Evolutionary conservation across 1,284 basidiomycete species (phyloP).

Genomic region (Omphalotus olearius): DNA sequence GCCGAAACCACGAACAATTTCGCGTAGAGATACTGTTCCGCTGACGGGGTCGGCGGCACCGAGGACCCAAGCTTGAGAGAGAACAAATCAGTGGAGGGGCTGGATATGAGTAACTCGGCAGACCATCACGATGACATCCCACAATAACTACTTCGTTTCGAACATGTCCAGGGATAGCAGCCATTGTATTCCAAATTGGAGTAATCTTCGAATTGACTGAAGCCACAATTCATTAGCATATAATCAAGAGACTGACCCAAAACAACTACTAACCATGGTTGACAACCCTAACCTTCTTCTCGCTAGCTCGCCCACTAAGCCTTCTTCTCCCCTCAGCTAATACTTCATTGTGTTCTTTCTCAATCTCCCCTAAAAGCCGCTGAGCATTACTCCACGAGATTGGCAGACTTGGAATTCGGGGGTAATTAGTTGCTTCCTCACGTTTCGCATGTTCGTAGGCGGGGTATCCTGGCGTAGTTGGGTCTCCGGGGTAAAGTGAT

Average conservation of each 20-base stretch:
- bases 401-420: slow-evolving; percentile 79
- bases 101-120: background rate
- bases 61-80: slow-evolving; percentile 45
- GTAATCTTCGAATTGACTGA: slow-evolving; percentile 73
- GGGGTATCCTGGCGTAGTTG: slow-evolving; percentile 84
- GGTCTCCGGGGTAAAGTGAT: slow-evolving; percentile 80
- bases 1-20: slow-evolving; percentile 83
- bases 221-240: background rate
- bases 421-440: slow-evolving; percentile 64
- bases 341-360: slow-evolving; percentile 25
- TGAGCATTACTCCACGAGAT: slow-evolving; percentile 72
- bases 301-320: slow-evolving; percentile 47
- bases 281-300: slow-evolving; percentile 47
- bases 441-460: slow-evolving; percentile 83
- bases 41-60: slow-evolving; percentile 86
- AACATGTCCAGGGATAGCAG: slow-evolving; percentile 73
- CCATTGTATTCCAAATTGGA: slow-evolving; percentile 88
- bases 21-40: slow-evolving; percentile 83
- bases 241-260: background rate
- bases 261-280: slow-evolving; percentile 59
- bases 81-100: background rate
- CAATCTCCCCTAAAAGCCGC: slow-evolving; percentile 57
- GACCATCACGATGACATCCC: slow-evolving; percentile 16
- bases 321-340: slow-evolving; percentile 23
- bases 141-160: slow-evolving; percentile 16